Evolutionary conservation across 2,329 filamentous ascomycete species (phyloP), one percentile per base, ranked within the genome.

Genomic region (Fusarium sp.): DNA sequence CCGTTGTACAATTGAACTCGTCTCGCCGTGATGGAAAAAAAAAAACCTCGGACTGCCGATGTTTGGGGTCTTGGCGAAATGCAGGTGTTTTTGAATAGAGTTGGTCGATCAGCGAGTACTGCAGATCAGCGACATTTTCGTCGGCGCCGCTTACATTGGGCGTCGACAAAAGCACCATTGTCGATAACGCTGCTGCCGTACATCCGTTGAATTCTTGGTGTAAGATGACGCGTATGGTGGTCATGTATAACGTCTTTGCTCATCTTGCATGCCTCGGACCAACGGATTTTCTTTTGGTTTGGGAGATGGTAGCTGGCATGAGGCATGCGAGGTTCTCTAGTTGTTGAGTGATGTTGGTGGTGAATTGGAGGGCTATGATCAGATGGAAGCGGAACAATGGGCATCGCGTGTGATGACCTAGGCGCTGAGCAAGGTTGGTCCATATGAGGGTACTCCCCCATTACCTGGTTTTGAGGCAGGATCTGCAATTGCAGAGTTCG

Each of bases 321-420:
- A 18, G 15, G 47, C 14, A 18, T 33, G 48, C 6, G 6, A 26
- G 6, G 4, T 48, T 31, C 10, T 33, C 28, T 13, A 7, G n/a
- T 11, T 3, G 10, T 12, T 13, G 15, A 20, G 20, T 30, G 14
- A 8, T n/a, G 6, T 35, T 10, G 8, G 33, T 16, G 33, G 8
- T 35, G 33, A 3, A 47, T 8, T 11, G 18, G 16, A 28, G 10
- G 7, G 0, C 9, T 12, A n/a, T n/a, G 9, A 15, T 12, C 7
- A 15, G 22, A 18, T n/a, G 4, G 2, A 9, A 33, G 6, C 9
- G 2, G 6, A 3, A 24, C 7, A 18, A 14, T 20, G 8, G n/a
- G 11, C 4, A 20, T 33, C 1, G 4, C 3, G 16, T 20, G 6
- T 3, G 15, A 4, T 10, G 8, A 3, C 10, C 3, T 3, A 3